Evolutionary conservation across 2,329 filamentous ascomycete species (phyloP), one percentile per base, ranked within the genome.

Genomic region (Diaporthe ampelina): DNA sequence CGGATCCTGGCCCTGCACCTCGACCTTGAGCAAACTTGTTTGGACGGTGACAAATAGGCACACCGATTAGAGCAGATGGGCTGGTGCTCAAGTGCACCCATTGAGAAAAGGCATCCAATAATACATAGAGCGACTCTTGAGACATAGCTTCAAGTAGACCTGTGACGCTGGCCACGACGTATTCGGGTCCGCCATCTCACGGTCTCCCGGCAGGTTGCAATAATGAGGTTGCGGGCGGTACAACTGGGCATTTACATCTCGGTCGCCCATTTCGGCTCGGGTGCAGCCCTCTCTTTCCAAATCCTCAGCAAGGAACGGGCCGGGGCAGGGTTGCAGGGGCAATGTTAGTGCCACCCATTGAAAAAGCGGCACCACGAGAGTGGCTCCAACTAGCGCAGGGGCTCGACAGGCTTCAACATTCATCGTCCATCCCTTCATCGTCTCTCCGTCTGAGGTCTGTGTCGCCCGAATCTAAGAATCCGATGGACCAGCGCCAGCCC

Each of bases 351-450:
- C 45, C 63, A 52, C 10, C 9, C 61, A 52, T 13, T 48, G 32
- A 32, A 4, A 32, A 32, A 67, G 63, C 45, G 21, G 50, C 45
- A n/a, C 43, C 26, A 65, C 35, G 40, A 32, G 26, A 19, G 59
- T 29, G 10, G 59, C 40, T 10, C 43, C 29, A 67, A 52, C 45
- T 67, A 52, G 63, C 45, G 45, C 48, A 68, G 63, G 63, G 63
- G 48, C 32, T 65, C 37, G 37, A n/a, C 63, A 35, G 63, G 32
- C 63, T 37, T 26, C 63, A 37, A 17, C 9, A 8, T 15, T 8
- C 45, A 29, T 54, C 37, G 37, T 15, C 11, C 24, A 63, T 32
- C 59, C 52, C n/a, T 29, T 52, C 45, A 52, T 67, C 45, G 6
- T 13, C 45, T 5, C 15, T 35, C 26, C 26, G 7, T 19, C 29